Base-by-base conservation (phyloP, 2,329 filamentous ascomycete species). In the Colletotrichum musicola region DNA sequence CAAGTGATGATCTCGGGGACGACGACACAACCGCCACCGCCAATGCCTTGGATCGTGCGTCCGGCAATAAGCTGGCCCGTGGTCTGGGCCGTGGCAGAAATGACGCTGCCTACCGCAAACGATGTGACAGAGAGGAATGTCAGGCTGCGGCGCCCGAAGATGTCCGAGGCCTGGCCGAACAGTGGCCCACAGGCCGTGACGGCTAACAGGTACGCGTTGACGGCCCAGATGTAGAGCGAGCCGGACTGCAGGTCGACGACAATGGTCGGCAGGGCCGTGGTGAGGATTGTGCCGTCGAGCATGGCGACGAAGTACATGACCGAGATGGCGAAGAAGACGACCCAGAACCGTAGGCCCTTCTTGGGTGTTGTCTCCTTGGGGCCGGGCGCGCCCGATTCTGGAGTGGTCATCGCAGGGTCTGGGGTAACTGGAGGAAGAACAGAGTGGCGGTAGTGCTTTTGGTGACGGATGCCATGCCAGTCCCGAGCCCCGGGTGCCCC, bases 61-160 rank as follows among this genome's bases (percentile, higher is more conserved):
- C 79, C 82, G 4, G 79, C 81, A 14, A 91, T 86, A 1, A 91
- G 77, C 72, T 84, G 82, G 0, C 70, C 73, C 0, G 77, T 78
- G 6, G 72, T 82, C 0, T 73, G 78, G 0, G 88, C 83, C 0
- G 81, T 81, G 0, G 85, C 88, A 50, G 79, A 81, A 2, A 90
- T 77, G 0, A 81, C 85, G 64, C 86, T 88, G 0, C 87, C 88
- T 0, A 89, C 72, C 0, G 78, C 79, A 67, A 89, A 88, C 1
- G 86, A 68, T 13, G 75, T 77, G 1, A 87, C 79, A 4, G 82
- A 74, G 6, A 73, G 55, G 0, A 87, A 75, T 20, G 78, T 76
- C 20, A 81, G 74, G 62, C 76, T 81, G 22, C 83, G 80, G 1
- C 87, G 80, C 2, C 88, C 86, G 70, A 84, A 88, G 22, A 88